phyloP scores from a whole-genome alignment of 345 rosid genomes.

The Capsella bursapastoris region DNA sequence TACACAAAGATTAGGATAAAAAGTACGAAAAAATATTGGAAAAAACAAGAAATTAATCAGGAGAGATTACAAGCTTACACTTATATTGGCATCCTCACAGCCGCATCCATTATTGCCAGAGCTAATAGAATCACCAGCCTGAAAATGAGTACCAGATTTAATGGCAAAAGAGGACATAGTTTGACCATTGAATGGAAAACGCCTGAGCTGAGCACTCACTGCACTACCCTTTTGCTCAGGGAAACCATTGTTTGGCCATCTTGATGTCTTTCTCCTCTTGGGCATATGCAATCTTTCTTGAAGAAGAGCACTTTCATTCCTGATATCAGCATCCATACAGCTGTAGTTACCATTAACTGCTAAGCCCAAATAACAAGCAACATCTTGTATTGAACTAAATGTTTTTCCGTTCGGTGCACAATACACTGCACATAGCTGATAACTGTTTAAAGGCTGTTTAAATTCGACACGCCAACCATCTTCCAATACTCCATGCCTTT shows the following conservation, averaged over 20 bases:
- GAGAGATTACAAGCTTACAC: conserved; percentile 34
- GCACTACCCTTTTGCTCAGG: conserved; percentile 58
- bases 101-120: conserved; percentile 47
- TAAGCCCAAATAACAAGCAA: conserved; percentile 87
- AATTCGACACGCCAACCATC: conserved; percentile 90
- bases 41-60: not conserved
- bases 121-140: conserved; percentile 50
- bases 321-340: conserved; percentile 52
- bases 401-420: conserved; percentile 83
- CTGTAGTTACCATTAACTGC: conserved; percentile 46
- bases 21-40: not conserved
- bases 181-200: conserved; percentile 52
- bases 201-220: conserved; percentile 50
- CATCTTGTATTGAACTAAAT: conserved; percentile 80
- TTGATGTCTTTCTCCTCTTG: conserved; percentile 67
- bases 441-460: conserved; percentile 54
- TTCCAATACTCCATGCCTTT: conserved; percentile 79
- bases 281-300: conserved; percentile 59
- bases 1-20: conserved; percentile 31
- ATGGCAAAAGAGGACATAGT: conserved; percentile 43
- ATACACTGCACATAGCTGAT: conserved; percentile 63
- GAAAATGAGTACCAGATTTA: conserved; percentile 42
- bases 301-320: conserved; percentile 54
- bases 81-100: conserved; percentile 58
- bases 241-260: conserved; percentile 56